Evolutionary conservation across 495 filamentous ascomycete genomes (phyloP), one percentile per base, ranked within the genome.

Genomic region (Cercophora scortea): DNA sequence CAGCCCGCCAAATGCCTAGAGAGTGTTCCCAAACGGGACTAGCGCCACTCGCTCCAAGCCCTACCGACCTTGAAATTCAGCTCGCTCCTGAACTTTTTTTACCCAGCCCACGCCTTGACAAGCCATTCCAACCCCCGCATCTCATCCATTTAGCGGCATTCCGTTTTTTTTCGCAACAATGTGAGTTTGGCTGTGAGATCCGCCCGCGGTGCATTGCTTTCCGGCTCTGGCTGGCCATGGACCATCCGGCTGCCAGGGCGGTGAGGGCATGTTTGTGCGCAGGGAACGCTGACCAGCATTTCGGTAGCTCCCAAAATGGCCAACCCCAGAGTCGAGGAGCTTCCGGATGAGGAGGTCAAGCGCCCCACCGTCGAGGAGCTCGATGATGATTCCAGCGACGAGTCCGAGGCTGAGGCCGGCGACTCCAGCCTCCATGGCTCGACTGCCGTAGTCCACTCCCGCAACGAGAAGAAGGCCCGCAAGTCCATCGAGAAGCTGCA

Each of bases 381-480:
- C 58, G 84, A 82, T 49, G 74, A 80, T 35, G 73, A 75, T 67
- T 83, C 78, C 78, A 90, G 86, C 61, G 87, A 88, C 61, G 78
- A 80, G 55, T 94, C 82, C 59, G 85, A 86, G 62, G 73, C 73
- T 46, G 84, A 84, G 62, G 84, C 80, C 53, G 87, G 79, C 54
- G 85, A 84, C 33, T 75, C 74, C 51, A 81, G 78, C 67, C 84
- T 95, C 63, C 90, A 91, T 49, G 92, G 92, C 65, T 88, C 89
- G 58, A 79, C 83, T 42, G 87, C 95, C 68, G 82, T 89, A 52
- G 85, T 97, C 61, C 92, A 97, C 81, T 95, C 88, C 62, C 89
- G 93, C 71, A 95, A 95, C 77, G 94, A 99, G 86, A 99, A 99
- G 86, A 99, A 97, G 82, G 94, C 94, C 50, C 83, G 94, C 69